These are phyloP conservation scores for Boletus vinaceobasis DNA, from an alignment of 768 basidiomycete genomes.

Conservation along the genomic window DNA sequence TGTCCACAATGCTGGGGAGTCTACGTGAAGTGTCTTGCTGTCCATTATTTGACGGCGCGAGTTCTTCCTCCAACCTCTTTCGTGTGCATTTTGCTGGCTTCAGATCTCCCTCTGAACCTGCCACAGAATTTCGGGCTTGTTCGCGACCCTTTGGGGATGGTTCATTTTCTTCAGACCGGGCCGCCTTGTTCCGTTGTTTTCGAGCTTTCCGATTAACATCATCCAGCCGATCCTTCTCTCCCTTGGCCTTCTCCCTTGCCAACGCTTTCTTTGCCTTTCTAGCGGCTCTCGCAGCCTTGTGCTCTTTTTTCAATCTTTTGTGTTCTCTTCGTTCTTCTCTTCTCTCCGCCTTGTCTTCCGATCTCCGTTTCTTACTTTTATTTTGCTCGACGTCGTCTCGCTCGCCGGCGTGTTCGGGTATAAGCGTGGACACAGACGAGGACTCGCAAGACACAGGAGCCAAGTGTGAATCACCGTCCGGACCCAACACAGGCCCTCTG, in stretches of 20 bases:
- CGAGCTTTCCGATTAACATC: neutral
- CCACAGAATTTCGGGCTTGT: conserved; percentile 3
- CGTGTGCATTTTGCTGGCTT: neutral
- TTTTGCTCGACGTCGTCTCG: neutral
- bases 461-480: conserved; percentile 27
- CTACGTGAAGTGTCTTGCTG: conserved; percentile 5
- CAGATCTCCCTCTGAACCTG: conserved; percentile 6
- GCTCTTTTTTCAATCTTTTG: conserved; percentile 25
- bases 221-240: neutral
- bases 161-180: neutral
- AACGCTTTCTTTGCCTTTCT: conserved; percentile 8
- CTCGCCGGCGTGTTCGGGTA: neutral
- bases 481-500: conserved; percentile 67
- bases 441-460: neutral
- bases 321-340: conserved; percentile 20
- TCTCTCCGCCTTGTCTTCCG: conserved; percentile 6
- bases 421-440: neutral
- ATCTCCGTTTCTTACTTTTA: conserved; percentile 10
- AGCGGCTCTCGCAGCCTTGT: conserved; percentile 14
- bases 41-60: neutral
- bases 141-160: conserved; percentile 6
- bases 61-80: neutral
- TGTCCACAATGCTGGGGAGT: neutral
- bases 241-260: neutral
- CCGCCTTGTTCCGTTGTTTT: neutral